Conservation (phyloP, 768 basidiomycete genomes). For the Lactarius deliciosus region DNA sequence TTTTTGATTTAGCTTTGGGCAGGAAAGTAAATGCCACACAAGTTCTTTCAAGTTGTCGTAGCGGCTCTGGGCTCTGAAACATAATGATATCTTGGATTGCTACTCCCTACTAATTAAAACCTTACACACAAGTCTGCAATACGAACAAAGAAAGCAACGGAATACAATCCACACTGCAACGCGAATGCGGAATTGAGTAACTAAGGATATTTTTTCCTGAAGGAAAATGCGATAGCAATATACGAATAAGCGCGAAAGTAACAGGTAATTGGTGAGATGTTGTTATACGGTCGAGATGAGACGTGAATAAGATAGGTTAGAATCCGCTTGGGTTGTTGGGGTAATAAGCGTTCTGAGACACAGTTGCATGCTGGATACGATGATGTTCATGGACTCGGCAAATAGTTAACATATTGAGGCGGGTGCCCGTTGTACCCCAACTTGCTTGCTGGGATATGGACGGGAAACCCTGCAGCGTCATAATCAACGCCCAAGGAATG, state of each 20-base stretch:
- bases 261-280: constrained; percentile 17
- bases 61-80: constrained; percentile 18
- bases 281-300: constrained; percentile 17
- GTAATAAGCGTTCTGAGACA: constrained; percentile 13
- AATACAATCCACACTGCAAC: constrained; percentile 20
- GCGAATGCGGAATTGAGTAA: constrained; percentile 4
- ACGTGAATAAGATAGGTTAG: constrained; percentile 18
- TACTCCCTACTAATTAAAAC: constrained; percentile 23
- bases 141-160: constrained; percentile 22
- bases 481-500: constrained; percentile 20
- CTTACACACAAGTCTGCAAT: constrained; percentile 24
- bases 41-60: background rate
- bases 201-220: background rate
- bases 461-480: constrained; percentile 12
- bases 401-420: constrained; percentile 19
- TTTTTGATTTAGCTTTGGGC: constrained; percentile 20
- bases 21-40: background rate
- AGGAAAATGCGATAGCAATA: background rate
- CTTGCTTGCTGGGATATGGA: constrained; percentile 24
- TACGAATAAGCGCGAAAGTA: constrained; percentile 12
- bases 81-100: constrained; percentile 28
- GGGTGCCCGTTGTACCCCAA: constrained; percentile 6
- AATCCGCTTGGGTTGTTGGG: constrained; percentile 6
- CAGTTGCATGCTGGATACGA: background rate
- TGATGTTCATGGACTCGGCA: constrained; percentile 15